phyloP scores from a whole-genome alignment of 345 rosid species.

The Euphorbia peplus region DNA sequence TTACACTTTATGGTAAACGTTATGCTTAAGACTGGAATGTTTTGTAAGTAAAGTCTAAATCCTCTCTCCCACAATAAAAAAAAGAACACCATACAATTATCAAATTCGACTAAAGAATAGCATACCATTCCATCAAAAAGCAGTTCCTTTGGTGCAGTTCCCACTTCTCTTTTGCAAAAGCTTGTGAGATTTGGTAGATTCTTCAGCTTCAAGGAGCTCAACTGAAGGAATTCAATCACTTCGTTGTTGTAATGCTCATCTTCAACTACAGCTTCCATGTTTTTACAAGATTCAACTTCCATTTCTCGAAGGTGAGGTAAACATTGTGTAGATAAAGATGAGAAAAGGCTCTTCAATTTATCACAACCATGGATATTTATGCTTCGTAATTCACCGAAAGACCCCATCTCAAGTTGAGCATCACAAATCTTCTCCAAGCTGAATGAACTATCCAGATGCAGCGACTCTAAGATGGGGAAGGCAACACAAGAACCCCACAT shows the following conservation, averaged over 20 bases:
- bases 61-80: too few relatives aligned
- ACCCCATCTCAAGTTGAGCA: not conserved
- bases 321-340: not conserved
- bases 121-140: not conserved
- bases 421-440: not conserved
- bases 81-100: not conserved
- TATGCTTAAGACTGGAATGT: too few relatives aligned
- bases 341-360: not conserved
- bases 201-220: not conserved
- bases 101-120: not conserved
- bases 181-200: not conserved
- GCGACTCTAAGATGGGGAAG: not conserved
- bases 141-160: not conserved
- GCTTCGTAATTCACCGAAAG: not conserved
- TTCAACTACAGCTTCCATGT: not conserved
- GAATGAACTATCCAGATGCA: not conserved
- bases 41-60: too few relatives aligned
- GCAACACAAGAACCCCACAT: not conserved
- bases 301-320: not conserved
- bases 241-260: not conserved
- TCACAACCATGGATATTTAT: constrained; percentile 10
- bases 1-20: too few relatives aligned
- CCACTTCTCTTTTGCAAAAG: not conserved
- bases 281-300: not conserved
- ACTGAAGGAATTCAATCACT: not conserved